Base-by-base conservation (phyloP, 768 basidiomycete genomes). In the Mycena crocata region DNA sequence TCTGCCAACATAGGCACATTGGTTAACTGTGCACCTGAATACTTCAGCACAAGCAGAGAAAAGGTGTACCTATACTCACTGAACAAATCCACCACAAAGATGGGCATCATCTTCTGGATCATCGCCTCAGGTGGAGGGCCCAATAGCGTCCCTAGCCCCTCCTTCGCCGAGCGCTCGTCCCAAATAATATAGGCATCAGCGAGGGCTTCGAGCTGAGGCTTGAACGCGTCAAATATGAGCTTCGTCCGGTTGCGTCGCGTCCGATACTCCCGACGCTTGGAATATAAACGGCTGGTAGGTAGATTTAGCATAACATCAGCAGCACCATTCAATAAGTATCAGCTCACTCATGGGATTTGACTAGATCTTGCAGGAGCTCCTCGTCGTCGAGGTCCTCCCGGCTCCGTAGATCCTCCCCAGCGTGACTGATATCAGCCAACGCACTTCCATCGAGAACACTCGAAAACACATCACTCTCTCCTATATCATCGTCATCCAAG, bases 401-500 rank as follows among this genome's bases (percentile, higher is more conserved):
- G 32, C 28, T 12, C 23, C 28, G n/a, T 24, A 26, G 26, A 13
- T 50, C 62, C 24, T 55, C 54, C 4, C 62, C 52, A 2, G 54
- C 62, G 19, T 64, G 55, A 46, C 62, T 64, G 24, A 64, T 57
- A 17, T 64, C 62, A 7, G 55, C 44, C 3, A 10, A 42, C 2
- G 34, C 26, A 5, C 28, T 40, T 4, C 62, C 62, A 37, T n/a
- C 46, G 17, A 64, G 46, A n/a, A 60, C 37, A n/a, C 51, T 37
- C 2, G 48, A 26, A 21, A 50, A 31, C 14, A 17, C 24, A 13
- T 63, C 49, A 23, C 51, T 23, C 2, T 32, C 23, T 5, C 7
- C n/a, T 10, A 7, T 23, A 12, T 2, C 13, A 5, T 51, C 23
- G 7, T 34, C 44, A 9, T 48, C 45, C 3, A 58, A 23, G 14